A percentile compares a stretch with the other conserved stretches of the same genome.
These are phyloP conservation scores for Harringtonia aguacate DNA, from an alignment of 2,329 filamentous ascomycete species.

Conservation along the genomic window DNA sequence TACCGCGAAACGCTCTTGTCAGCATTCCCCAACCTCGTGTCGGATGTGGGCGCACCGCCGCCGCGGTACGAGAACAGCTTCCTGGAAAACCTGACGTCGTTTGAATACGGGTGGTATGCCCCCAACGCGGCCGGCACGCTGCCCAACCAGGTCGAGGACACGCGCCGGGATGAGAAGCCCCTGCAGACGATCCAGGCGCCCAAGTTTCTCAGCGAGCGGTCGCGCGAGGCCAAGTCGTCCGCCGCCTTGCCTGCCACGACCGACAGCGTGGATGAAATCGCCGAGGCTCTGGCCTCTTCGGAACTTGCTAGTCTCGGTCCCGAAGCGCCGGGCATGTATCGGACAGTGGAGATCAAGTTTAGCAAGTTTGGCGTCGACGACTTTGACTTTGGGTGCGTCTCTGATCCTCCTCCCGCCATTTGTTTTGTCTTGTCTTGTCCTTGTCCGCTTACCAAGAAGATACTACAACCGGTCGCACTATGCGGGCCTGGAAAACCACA, in stretches of 20 bases:
- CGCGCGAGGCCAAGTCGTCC: conserved; percentile 40
- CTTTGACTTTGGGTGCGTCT: conserved; percentile 80
- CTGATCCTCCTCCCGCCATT: neutral
- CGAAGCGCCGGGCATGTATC: conserved; percentile 81
- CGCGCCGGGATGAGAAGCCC: conserved; percentile 47
- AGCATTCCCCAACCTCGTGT: conserved; percentile 75
- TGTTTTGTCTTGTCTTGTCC: neutral
- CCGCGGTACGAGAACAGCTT: conserved; percentile 62
- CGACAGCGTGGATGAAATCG: conserved; percentile 42
- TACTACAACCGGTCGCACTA: conserved; percentile 92
- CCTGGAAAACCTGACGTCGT: conserved; percentile 55
- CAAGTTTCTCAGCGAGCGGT: conserved; percentile 92
- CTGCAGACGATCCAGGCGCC: conserved; percentile 61
- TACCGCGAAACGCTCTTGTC: conserved; percentile 84
- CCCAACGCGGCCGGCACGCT: conserved; percentile 62
- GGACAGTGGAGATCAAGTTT: conserved; percentile 95
- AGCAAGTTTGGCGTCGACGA: conserved; percentile 99
- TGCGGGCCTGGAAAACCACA: conserved; percentile 91
- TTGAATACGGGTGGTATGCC: conserved; percentile 69
- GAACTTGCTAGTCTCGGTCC: conserved; percentile 66
- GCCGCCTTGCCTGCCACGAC: conserved; percentile 24
- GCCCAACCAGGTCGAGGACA: conserved; percentile 77
- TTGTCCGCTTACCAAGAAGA: conserved; percentile 19
- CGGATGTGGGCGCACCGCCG: conserved; percentile 77
- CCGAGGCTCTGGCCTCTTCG: conserved; percentile 54